These are phyloP conservation scores for Acephala macrosclerotiorum DNA, from an alignment of 2,329 filamentous ascomycete species.

Conservation along the genomic window DNA sequence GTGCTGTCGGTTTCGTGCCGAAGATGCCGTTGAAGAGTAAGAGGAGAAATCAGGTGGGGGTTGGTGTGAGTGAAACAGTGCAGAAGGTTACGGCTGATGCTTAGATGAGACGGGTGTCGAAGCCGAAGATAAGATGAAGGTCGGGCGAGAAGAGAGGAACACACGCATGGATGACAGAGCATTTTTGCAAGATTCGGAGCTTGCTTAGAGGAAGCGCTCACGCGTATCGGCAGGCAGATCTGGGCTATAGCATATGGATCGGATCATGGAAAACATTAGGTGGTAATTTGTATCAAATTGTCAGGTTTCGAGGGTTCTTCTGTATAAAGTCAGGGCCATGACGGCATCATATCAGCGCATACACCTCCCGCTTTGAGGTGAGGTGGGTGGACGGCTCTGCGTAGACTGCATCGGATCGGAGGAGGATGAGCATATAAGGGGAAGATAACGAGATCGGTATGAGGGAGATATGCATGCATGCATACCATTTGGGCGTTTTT, in stretches of 20 bases:
- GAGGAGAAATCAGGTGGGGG: conserved; percentile 29
- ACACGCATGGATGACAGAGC: background rate
- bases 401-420: conserved; percentile 10
- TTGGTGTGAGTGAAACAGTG: conserved; percentile 35
- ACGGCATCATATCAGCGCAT: background rate
- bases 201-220: conserved; percentile 21
- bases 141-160: background rate
- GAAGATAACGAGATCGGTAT: background rate
- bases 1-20: conserved; percentile 42
- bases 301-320: background rate
- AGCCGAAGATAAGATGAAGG: background rate
- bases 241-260: background rate
- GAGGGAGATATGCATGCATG: conserved; percentile 15
- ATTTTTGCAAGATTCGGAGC: conserved; percentile 10
- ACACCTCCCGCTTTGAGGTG: conserved; percentile 14
- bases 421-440: conserved; percentile 4
- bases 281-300: conserved; percentile 10
- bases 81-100: conserved; percentile 40
- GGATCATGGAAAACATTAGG: background rate
- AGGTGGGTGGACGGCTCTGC: background rate
- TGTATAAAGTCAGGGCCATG: background rate
- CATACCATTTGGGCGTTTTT: conserved; percentile 17
- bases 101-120: conserved; percentile 16
- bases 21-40: conserved; percentile 39
- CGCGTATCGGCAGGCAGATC: conserved; percentile 10